Base-by-base conservation (phyloP, 169 alveolate species). In the Theileria orientalis region DNA sequence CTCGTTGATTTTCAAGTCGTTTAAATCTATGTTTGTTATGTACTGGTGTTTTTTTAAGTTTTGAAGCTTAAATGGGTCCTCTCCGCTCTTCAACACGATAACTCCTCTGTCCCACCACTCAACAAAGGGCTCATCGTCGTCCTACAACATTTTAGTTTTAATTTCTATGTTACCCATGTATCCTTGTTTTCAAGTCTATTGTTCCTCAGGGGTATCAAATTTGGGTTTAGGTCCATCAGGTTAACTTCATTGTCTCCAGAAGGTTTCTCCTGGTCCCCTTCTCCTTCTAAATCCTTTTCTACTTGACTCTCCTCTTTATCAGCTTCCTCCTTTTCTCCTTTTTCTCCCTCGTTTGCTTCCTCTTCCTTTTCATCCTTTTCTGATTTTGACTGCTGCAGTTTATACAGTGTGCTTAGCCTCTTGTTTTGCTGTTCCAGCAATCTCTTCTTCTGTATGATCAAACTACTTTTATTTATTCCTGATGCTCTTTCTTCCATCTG, bases 91-190 rank as follows among this genome's bases (percentile, higher is more conserved):
- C 29, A 78, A 57, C 3, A 78, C n/a, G 11, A 78, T 70, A 23
- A 78, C 46, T 3, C 84, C 88, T 16, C 83, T 42, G 32, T 80
- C 88, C 88, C 88, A 80, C 88, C 88, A 80, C 46, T 80, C 88
- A 30, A 80, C 37, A 54, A 64, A 64, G 25, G 88, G 88, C 61
- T 80, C 88, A n/a, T 80, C 88, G 35, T 80, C 86, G 30, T 78
- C 86, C 85, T 76, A 64, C 23, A 40, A 7, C 16, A 9, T 0
- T 11, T n/a, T 46, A 46, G 19, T 46, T 13, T 49, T 49, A 13
- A 49, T 49, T 21, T 7, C 1, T 6, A 14, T 44, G 70, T 19
- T 52, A 76, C 85, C 86, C 86, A 78, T 23, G 86, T 68, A 51
- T 78, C 86, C 66, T 74, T 83, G 21, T 83, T 83, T 21, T 67